Conservation (phyloP, 2,329 filamentous ascomycete genomes). For the Didymella lethalis region DNA sequence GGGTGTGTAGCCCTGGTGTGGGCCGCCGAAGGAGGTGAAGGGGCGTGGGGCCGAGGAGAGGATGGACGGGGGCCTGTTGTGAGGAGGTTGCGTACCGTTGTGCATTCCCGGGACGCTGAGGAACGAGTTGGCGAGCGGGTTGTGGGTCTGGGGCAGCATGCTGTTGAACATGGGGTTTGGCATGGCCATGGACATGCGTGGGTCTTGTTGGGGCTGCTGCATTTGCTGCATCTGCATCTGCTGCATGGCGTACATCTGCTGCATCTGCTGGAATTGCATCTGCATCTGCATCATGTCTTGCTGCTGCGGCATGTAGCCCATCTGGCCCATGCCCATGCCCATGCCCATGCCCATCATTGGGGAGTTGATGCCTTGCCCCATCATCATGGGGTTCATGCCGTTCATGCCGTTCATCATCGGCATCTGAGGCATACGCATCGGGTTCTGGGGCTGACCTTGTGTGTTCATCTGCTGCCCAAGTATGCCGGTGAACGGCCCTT, state of each 20-base stretch:
- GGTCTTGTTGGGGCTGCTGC: conserved; percentile 42
- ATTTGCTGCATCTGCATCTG: conserved; percentile 54
- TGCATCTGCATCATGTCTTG: conserved; percentile 84
- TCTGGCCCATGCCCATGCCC: conserved; percentile 33
- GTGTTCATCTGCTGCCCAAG: conserved; percentile 47
- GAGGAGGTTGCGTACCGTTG: conserved; percentile 35
- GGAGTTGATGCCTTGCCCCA: conserved; percentile 32
- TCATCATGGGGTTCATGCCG: conserved; percentile 38
- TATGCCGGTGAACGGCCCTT: conserved; percentile 47
- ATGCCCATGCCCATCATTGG: conserved; percentile 39
- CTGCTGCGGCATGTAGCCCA: conserved; percentile 70
- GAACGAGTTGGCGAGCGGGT: conserved; percentile 32
- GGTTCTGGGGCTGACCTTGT: conserved; percentile 29
- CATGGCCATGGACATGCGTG: conserved; percentile 36
- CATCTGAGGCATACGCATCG: conserved; percentile 37
- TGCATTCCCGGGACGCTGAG: conserved; percentile 37
- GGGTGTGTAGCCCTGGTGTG: conserved; percentile 71
- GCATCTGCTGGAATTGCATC: conserved; percentile 74
- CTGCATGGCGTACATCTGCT: conserved; percentile 47
- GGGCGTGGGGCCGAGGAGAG: conserved; percentile 55
- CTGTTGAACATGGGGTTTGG: conserved; percentile 32
- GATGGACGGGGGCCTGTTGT: conserved; percentile 60
- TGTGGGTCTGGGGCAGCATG: conserved; percentile 29
- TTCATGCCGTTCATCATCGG: conserved; percentile 3
- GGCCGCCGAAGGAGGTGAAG: conserved; percentile 33